These are phyloP conservation scores for Didymella pinodella DNA, from an alignment of 2,329 filamentous ascomycete genomes.

Conservation along the genomic window DNA sequence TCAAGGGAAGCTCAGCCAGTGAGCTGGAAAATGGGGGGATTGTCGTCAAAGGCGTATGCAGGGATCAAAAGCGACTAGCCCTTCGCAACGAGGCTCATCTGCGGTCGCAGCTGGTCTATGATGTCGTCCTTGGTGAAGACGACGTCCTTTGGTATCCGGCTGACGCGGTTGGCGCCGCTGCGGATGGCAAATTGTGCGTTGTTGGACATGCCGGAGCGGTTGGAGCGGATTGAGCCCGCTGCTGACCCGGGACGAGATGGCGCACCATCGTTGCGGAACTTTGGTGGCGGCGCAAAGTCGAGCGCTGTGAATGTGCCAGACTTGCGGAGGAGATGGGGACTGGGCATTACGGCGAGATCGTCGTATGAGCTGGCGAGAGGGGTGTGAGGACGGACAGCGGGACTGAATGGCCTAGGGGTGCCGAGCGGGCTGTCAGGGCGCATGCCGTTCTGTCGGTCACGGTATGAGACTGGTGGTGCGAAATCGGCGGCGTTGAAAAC, in stretches of 20 bases:
- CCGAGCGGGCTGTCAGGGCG: conserved; percentile 67
- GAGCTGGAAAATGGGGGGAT: conserved; percentile 36
- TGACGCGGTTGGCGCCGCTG: conserved; percentile 84
- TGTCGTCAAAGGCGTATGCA: conserved; percentile 35
- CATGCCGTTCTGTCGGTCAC: conserved; percentile 73
- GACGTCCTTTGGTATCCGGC: conserved; percentile 79
- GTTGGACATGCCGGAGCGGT: conserved; percentile 78
- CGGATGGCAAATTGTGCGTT: conserved; percentile 75
- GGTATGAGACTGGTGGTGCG: conserved; percentile 72
- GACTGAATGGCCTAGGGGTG: conserved; percentile 72
- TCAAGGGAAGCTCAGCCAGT: conserved; percentile 42
- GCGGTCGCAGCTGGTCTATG: conserved; percentile 63
- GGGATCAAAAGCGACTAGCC: conserved; percentile 31
- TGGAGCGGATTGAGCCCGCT: conserved; percentile 67
- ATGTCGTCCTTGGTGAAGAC: conserved; percentile 80
- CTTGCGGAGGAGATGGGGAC: conserved; percentile 80
- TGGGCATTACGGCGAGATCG: conserved; percentile 83
- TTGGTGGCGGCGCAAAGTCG: conserved; percentile 81
- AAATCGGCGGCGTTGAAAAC: conserved; percentile 82
- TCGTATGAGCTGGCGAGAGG: conserved; percentile 86
- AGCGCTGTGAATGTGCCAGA: conserved; percentile 79
- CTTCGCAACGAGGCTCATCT: conserved; percentile 59
- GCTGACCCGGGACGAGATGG: conserved; percentile 50
- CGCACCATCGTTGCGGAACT: conserved; percentile 63
- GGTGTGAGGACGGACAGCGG: conserved; percentile 75